Evolutionary conservation across 495 filamentous ascomycete species (phyloP).

Genomic region (Neurospora sp.): DNA sequence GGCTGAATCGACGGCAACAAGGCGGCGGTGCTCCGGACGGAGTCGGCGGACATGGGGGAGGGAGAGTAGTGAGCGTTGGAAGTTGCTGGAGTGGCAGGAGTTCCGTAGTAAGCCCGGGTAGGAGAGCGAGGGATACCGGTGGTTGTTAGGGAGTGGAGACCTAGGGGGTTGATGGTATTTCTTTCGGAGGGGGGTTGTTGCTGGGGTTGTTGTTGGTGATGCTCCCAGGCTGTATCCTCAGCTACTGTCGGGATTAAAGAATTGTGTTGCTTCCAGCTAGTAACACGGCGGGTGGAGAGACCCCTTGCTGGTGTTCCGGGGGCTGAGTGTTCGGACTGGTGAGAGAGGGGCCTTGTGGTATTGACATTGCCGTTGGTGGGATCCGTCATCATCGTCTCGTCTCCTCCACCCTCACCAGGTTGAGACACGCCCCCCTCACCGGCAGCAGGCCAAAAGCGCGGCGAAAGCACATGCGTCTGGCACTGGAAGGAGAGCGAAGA

Average conservation of each 20-base stretch:
- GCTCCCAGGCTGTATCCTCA: constrained; percentile 6
- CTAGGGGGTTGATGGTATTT: neutral
- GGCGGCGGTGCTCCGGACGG: constrained; percentile 22
- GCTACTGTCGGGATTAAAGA: constrained; percentile 5
- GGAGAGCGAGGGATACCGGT: constrained; percentile 7
- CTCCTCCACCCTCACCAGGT: neutral
- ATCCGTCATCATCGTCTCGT: neutral
- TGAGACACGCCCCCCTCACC: constrained; percentile 2
- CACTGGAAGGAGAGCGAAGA: constrained; percentile 41
- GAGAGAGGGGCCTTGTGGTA: neutral
- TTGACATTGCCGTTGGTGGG: neutral
- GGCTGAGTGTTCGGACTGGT: neutral
- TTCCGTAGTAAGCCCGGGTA: constrained; percentile 12
- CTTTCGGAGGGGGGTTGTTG: neutral
- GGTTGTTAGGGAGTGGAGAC: constrained; percentile 12
- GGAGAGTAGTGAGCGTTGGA: constrained; percentile 19
- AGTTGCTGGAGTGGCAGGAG: constrained; percentile 15
- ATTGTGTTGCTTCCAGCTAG: constrained; percentile 11
- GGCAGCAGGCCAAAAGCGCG: constrained; percentile 26
- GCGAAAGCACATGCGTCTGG: constrained; percentile 34
- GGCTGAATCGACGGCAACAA: constrained; percentile 25
- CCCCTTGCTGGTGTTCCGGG: neutral
- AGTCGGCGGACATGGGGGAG: constrained; percentile 23
- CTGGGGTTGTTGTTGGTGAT: neutral
- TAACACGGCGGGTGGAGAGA: constrained; percentile 6